phyloP scores from a whole-genome alignment of 176 grass and related monocot genomes.

The Triticum turgidum region DNA sequence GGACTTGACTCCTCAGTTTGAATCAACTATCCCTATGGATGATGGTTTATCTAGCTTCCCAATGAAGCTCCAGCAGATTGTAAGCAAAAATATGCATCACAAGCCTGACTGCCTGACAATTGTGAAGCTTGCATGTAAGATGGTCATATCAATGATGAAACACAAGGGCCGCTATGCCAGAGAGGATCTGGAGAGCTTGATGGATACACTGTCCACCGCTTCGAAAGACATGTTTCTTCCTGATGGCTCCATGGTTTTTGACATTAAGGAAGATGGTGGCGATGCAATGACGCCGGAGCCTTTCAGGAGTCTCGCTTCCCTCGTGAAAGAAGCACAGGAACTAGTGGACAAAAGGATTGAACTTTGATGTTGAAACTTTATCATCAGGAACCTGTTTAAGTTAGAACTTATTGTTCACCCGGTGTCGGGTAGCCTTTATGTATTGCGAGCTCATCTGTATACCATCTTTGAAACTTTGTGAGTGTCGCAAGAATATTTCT shows the following conservation, averaged over 20 bases:
- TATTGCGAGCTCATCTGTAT: conserved; percentile 18
- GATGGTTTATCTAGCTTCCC: not conserved
- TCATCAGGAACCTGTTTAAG: not conserved
- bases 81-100: accelerated
- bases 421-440: accelerated
- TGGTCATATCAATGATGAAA: not conserved
- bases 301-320: not conserved
- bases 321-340: not conserved
- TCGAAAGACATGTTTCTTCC: not conserved
- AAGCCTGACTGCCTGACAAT: accelerated
- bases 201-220: not conserved
- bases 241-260: conserved; percentile 8
- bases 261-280: too few species aligned
- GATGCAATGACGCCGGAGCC: not conserved
- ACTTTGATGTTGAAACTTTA: not conserved
- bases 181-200: not conserved
- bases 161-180: not conserved
- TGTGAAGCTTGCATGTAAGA: not conserved
- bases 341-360: not conserved
- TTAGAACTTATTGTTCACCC: not conserved
- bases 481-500: not conserved
- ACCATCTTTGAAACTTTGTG: not conserved
- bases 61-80: not conserved
- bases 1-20: not conserved
- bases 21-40: not conserved